These are phyloP conservation scores for Phlyctochytrium bullatum DNA, from an alignment of 192 early-diverging fungal genomes.

Conservation along the genomic window DNA sequence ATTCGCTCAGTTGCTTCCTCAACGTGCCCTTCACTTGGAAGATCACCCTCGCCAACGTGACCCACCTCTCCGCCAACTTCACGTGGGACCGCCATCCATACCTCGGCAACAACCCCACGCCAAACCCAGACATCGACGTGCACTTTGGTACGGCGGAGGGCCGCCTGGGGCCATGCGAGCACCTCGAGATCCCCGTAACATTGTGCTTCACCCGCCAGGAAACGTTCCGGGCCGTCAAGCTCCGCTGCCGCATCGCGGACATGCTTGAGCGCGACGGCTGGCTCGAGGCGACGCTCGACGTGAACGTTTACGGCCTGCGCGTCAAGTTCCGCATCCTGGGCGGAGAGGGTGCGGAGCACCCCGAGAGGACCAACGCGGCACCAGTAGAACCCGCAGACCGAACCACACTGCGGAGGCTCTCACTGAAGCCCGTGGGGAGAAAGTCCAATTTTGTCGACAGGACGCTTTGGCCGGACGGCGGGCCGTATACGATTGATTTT, in stretches of 20 bases:
- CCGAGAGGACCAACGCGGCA: conserved; percentile 8
- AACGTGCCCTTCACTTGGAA: conserved; percentile 34
- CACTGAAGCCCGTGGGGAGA: conserved; percentile 3
- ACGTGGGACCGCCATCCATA: too few relatives aligned
- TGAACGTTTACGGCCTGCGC: conserved; percentile 27
- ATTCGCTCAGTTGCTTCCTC: conserved; percentile 26
- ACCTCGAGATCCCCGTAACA: conserved; percentile 18
- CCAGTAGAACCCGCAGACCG: neutral
- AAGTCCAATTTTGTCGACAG: neutral
- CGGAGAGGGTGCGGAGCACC: too few relatives aligned
- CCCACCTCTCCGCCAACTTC: conserved; percentile 32
- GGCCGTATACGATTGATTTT: conserved; percentile 36
- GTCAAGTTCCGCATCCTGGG: conserved; percentile 23
- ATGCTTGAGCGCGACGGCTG: conserved; percentile 45
- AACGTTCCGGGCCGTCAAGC: conserved; percentile 8
- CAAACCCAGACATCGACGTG: too few relatives aligned
- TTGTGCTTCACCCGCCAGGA: conserved; percentile 22
- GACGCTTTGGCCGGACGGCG: neutral
- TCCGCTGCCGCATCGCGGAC: conserved; percentile 36
- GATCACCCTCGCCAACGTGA: conserved; percentile 31
- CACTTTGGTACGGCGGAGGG: conserved; percentile 8
- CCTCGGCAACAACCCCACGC: too few relatives aligned
- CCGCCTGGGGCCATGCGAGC: conserved; percentile 22
- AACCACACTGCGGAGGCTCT: neutral
- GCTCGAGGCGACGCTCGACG: conserved; percentile 22